These are phyloP conservation scores for Backusella australiensis DNA, from an alignment of 192 early-diverging fungal species.

Conservation along the genomic window DNA sequence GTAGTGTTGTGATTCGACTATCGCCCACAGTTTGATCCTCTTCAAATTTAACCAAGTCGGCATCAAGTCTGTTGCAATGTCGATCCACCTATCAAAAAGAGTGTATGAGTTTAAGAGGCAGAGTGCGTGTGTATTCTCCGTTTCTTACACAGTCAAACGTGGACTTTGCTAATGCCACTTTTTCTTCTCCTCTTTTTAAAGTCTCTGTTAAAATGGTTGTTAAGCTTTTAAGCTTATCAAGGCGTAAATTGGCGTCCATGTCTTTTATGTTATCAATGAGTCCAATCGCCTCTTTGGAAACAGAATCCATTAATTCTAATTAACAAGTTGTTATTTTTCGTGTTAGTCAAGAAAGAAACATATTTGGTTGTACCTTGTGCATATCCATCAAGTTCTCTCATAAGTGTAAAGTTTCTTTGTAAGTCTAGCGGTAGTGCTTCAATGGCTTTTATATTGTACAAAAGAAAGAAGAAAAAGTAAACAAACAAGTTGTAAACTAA, in stretches of 20 bases:
- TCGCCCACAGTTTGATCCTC: slow-evolving; percentile 81
- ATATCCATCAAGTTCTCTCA: slow-evolving; percentile 87
- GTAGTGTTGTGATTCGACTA: slow-evolving; percentile 38
- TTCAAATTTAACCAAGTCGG: slow-evolving; percentile 89
- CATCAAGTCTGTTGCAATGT: slow-evolving; percentile 86
- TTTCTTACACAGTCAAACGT: slow-evolving; percentile 84
- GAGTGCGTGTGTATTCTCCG: not conserved
- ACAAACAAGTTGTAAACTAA: not conserved
- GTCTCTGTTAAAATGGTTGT: slow-evolving; percentile 65
- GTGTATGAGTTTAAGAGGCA: not conserved
- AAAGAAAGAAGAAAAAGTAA: not conserved
- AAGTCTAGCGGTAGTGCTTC: slow-evolving; percentile 77
- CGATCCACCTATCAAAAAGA: slow-evolving; percentile 66
- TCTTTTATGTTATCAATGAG: slow-evolving; percentile 67
- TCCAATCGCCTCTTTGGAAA: slow-evolving; percentile 64
- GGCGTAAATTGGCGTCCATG: slow-evolving; percentile 51
- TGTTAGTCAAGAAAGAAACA: not conserved
- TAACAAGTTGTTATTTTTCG: not conserved
- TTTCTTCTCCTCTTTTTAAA: slow-evolving; percentile 89
- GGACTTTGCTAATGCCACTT: slow-evolving; percentile 88
- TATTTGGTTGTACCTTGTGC: slow-evolving; percentile 52
- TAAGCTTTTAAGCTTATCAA: slow-evolving; percentile 50
- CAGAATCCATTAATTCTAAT: slow-evolving; percentile 69
- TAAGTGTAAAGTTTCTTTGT: slow-evolving; percentile 86
- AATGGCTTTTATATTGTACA: slow-evolving; percentile 44